These are phyloP conservation scores for Abortiporus biennis DNA, from an alignment of 1,284 basidiomycete genomes.

Conservation along the genomic window DNA sequence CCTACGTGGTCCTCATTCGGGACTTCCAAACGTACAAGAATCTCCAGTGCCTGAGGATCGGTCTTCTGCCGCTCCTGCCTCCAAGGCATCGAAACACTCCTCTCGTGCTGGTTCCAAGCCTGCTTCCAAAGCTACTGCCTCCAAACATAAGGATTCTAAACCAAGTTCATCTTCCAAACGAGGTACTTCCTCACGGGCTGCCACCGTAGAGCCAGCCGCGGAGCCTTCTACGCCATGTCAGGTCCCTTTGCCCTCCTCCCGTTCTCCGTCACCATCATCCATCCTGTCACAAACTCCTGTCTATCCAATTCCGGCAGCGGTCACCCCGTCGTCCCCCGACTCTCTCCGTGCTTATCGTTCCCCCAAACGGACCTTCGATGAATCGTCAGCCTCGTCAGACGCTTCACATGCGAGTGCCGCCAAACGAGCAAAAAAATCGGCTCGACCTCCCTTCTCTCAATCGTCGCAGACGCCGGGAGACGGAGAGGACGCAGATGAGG, in stretches of 20 bases:
- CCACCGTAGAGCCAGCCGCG: conserved; percentile 1
- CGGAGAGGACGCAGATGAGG: conserved; percentile 16
- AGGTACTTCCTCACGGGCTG: background rate
- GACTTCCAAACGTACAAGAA: conserved; percentile 68
- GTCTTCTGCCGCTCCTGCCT: conserved; percentile 14
- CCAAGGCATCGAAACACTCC: conserved; percentile 19
- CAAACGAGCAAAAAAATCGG: conserved; percentile 34
- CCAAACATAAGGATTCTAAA: conserved; percentile 17
- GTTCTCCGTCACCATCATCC: conserved; percentile 37
- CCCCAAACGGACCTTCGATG: conserved; percentile 66
- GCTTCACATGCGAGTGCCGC: conserved; percentile 35
- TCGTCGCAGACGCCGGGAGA: conserved; percentile 4
- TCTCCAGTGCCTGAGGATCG: conserved; percentile 26
- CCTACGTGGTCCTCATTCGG: conserved; percentile 77
- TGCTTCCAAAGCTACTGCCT: conserved; percentile 21
- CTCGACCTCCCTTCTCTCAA: conserved; percentile 17
- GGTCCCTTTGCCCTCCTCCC: conserved; percentile 37
- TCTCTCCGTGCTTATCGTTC: conserved; percentile 31
- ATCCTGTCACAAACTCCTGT: background rate
- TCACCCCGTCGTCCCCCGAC: conserved; percentile 17
- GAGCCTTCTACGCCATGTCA: conserved; percentile 24
- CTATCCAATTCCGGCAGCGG: conserved; percentile 1
- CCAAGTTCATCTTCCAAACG: conserved; percentile 11
- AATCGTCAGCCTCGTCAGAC: conserved; percentile 43
- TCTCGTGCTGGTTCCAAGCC: too few relatives aligned